Base-by-base conservation (phyloP, 129 eudicot species). In the Calendula officinalis region DNA sequence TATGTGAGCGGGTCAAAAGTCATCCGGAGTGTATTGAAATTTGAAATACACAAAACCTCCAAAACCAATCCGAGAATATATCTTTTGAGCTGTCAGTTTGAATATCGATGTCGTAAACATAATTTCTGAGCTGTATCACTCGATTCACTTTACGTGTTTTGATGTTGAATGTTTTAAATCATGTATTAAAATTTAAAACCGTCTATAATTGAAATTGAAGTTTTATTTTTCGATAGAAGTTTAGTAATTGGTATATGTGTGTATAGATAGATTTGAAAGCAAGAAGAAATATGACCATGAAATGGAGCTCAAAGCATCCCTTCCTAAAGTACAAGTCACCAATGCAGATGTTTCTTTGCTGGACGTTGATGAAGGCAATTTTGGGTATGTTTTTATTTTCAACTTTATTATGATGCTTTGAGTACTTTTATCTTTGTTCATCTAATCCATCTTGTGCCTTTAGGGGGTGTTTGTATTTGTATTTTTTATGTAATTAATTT, bases 361-460 rank as follows among this genome's bases (percentile, higher is more conserved):
- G 74, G 68, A 74, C 63, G 62, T 39, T 57, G 75, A 61, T 51
- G 62, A 53, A 61, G 61, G 69, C 56, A 53, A 61, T 42, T 68
- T 47, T 48, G 80, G 86, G 86, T 81, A 77, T 71, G 50, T 56
- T 81, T n/a, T 61, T 60, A n/a, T 3, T 65, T 53, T 38, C 7
- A 11, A 35, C 60, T 78, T 15, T 40, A 34, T 57, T 17, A 45
- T 49, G 53, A 27, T 70, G 59, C 53, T 39, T 60, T 51, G 16
- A 42, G 38, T 78, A 22, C 5, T 42, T 46, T 22, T 38, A 10
- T 37, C 13, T 52, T 51, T 48, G 48, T 73, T 64, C 30, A 33
- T 50, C 9, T 3, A 17, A 50, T 48, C 60, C 38, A 45, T 41
- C n/a, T n/a, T n/a, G n/a, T n/a, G n/a, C n/a, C n/a, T n/a, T n/a